phyloP scores from a whole-genome alignment of 495 filamentous ascomycete species.

The Tuber borchii region DNA sequence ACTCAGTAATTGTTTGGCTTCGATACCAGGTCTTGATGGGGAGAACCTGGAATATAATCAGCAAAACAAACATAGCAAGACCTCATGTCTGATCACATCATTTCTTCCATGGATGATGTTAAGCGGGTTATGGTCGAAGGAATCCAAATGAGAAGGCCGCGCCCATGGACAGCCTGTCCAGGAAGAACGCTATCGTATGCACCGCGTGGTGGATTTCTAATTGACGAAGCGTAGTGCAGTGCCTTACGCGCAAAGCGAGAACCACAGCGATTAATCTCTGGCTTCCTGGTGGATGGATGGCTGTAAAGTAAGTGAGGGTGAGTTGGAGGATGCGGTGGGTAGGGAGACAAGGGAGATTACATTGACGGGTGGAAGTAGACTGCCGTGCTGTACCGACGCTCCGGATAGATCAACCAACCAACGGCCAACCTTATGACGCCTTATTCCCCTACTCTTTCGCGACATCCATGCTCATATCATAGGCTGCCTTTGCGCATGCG shows the following conservation, averaged over 20 bases:
- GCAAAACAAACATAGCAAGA: neutral
- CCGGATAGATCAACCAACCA: neutral
- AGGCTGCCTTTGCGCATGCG: neutral
- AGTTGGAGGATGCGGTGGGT: neutral
- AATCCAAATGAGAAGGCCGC: neutral
- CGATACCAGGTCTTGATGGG: neutral
- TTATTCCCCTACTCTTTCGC: slow-evolving; percentile 3
- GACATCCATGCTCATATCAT: neutral
- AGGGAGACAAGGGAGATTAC: neutral
- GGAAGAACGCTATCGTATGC: neutral
- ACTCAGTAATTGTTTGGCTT: neutral
- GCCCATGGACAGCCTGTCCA: neutral
- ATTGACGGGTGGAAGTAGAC: neutral
- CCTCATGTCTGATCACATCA: neutral
- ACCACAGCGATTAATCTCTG: neutral
- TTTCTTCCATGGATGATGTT: neutral
- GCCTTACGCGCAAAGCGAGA: neutral
- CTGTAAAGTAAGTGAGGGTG: neutral
- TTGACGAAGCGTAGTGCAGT: neutral
- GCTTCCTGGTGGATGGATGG: neutral
- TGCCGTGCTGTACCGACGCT: neutral
- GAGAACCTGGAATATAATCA: neutral
- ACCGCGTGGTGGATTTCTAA: neutral
- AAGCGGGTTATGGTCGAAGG: neutral
- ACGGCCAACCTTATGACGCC: neutral